phyloP scores from a whole-genome alignment of 305 asterid genomes.

The Fraxinus velutina region DNA sequence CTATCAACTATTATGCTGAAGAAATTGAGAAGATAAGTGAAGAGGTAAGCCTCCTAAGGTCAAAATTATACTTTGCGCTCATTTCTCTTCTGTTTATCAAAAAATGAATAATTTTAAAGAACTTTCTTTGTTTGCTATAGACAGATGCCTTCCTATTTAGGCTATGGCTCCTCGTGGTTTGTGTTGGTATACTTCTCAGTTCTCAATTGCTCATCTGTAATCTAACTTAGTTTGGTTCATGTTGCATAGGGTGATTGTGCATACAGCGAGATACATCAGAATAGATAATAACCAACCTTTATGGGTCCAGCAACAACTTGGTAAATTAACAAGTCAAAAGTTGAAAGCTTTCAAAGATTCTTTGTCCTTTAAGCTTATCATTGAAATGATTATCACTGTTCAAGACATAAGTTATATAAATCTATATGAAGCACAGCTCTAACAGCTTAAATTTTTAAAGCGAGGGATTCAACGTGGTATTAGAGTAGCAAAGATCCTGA shows the following conservation, averaged over 20 bases:
- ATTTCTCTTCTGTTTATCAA: neutral
- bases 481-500: neutral
- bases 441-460: neutral
- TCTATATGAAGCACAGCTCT: neutral
- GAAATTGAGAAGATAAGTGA: constrained; percentile 44
- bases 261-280: neutral
- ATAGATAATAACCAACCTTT: neutral
- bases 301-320: neutral
- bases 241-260: neutral
- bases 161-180: neutral
- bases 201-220: neutral
- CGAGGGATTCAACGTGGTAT: neutral
- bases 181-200: neutral
- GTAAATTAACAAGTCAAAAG: neutral
- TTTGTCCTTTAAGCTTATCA: neutral
- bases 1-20: constrained; percentile 49
- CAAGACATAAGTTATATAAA: neutral
- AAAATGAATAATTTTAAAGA: neutral
- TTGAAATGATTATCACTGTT: neutral
- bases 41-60: constrained; percentile 42
- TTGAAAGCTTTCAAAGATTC: neutral
- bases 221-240: neutral
- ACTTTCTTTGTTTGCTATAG: neutral
- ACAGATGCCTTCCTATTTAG: neutral
- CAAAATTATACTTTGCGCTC: neutral